phyloP scores from a whole-genome alignment of 495 filamentous ascomycete species.

The Hamigera avellanea region DNA sequence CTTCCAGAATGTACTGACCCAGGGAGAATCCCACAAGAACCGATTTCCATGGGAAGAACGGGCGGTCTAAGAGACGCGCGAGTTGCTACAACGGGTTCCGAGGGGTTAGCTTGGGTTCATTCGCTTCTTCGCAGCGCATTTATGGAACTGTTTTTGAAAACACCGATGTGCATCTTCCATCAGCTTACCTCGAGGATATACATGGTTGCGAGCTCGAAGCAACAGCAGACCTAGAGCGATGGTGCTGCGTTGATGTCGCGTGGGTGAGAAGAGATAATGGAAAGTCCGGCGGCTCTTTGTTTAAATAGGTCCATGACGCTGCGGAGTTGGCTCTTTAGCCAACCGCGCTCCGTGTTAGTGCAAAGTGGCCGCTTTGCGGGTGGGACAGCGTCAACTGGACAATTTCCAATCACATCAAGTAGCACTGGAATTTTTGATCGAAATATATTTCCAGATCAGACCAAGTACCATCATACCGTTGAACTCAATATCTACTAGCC shows the following conservation, averaged over 20 bases:
- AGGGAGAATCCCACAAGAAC: conserved; percentile 88
- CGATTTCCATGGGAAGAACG: conserved; percentile 92
- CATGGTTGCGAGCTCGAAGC: conserved; percentile 18
- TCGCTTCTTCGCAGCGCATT: no score
- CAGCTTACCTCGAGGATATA: conserved; percentile 30
- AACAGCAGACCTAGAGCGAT: conserved; percentile 7
- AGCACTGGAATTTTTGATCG: no score
- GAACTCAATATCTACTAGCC: no score
- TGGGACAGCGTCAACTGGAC: no score
- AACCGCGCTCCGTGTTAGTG: not conserved
- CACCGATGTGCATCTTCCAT: no score
- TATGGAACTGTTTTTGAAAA: not conserved
- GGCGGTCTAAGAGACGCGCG: conserved; percentile 76
- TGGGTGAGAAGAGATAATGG: no score
- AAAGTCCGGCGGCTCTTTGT: no score
- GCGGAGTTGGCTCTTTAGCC: not conserved
- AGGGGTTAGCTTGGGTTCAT: conserved; percentile 1
- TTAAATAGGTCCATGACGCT: not conserved
- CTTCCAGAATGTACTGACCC: conserved; percentile 78
- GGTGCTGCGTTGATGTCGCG: conserved; percentile 4
- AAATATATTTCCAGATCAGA: no score
- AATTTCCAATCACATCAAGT: conserved; percentile 14
- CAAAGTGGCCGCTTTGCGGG: not conserved
- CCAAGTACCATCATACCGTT: no score
- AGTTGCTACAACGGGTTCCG: conserved; percentile 56